A percentile compares a stretch with the other conserved stretches of the same genome.
phyloP scores from a whole-genome alignment of 305 asterid species.

The Salvia sclarea region DNA sequence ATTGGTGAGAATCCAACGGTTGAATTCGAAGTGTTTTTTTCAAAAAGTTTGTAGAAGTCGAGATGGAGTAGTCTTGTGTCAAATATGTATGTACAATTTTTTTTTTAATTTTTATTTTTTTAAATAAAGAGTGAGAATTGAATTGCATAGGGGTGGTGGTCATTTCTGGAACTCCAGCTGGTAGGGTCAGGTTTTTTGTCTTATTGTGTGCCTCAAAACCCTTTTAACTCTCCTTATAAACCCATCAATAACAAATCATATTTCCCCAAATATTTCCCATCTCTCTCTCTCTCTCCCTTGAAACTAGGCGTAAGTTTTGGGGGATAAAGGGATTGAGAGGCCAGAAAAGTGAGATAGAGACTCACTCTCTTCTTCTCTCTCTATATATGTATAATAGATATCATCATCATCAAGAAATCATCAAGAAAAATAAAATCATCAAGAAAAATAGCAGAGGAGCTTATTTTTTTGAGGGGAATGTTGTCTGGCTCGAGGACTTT shows the following conservation, averaged over 20 bases:
- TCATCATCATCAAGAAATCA: too few species aligned
- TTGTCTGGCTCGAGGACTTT: constrained; percentile 55
- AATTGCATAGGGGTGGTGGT: constrained; percentile 31
- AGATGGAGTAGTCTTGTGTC: not conserved
- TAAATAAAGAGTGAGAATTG: not conserved
- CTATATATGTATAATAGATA: too few species aligned
- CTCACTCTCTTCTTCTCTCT: too few species aligned
- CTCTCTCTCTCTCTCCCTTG: constrained; percentile 25
- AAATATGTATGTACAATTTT: not conserved
- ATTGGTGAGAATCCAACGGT: not conserved
- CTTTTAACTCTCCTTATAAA: constrained; percentile 34
- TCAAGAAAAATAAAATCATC: too few species aligned
- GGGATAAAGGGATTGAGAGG: constrained; percentile 43
- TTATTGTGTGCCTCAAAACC: constrained; percentile 24
- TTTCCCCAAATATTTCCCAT: constrained; percentile 28
- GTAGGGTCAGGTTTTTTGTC: constrained; percentile 46
- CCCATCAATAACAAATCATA: constrained; percentile 29
- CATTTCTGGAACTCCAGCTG: constrained; percentile 42
- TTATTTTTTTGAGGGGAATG: constrained; percentile 46
- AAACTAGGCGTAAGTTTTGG: constrained; percentile 37
- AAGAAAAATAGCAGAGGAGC: too few species aligned
- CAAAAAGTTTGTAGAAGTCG: constrained; percentile 8
- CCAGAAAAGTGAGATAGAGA: constrained; percentile 5
- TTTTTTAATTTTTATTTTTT: too few species aligned
- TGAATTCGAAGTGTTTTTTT: not conserved